These are phyloP conservation scores for Trichoderma guizhouense DNA, from an alignment of 2,329 filamentous ascomycete species.

Conservation along the genomic window DNA sequence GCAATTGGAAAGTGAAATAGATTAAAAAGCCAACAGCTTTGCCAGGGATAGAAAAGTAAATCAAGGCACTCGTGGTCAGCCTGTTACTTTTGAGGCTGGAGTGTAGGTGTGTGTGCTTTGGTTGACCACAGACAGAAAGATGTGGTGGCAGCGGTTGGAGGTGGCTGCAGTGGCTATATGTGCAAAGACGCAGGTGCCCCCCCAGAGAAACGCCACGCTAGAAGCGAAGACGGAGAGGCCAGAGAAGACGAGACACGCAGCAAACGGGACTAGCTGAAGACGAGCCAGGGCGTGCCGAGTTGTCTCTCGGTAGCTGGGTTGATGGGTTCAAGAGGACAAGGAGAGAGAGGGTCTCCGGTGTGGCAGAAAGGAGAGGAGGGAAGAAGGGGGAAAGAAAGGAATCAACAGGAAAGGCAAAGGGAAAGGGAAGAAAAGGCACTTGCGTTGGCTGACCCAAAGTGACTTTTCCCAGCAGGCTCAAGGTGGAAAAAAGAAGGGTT, in stretches of 20 bases:
- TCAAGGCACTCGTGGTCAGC: not conserved
- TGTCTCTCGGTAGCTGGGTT: constrained; percentile 6
- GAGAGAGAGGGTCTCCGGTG: not conserved
- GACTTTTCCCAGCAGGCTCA: constrained; percentile 3
- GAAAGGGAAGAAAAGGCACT: not conserved
- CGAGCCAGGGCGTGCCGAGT: constrained; percentile 1
- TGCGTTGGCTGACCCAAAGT: not conserved
- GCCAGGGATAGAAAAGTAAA: not conserved
- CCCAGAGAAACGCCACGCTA: constrained; percentile 11
- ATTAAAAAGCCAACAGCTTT: not conserved
- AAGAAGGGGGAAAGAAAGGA: not conserved
- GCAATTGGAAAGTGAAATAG: not conserved
- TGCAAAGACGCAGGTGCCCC: constrained; percentile 3
- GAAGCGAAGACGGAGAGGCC: constrained; percentile 6
- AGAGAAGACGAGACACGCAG: constrained; percentile 8
- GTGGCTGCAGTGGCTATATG: constrained; percentile 16
- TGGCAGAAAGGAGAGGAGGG: not conserved
- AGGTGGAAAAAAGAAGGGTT: constrained; percentile 2
- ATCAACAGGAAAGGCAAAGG: not conserved
- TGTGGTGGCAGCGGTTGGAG: constrained; percentile 1
- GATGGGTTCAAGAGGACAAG: not conserved
- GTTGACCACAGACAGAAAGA: not conserved
- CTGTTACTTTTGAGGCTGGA: not conserved
- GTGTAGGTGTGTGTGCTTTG: not conserved
- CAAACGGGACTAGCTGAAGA: constrained; percentile 3